These are phyloP conservation scores for Aspergillus wentii DNA, from an alignment of 495 filamentous ascomycete genomes.

Conservation along the genomic window DNA sequence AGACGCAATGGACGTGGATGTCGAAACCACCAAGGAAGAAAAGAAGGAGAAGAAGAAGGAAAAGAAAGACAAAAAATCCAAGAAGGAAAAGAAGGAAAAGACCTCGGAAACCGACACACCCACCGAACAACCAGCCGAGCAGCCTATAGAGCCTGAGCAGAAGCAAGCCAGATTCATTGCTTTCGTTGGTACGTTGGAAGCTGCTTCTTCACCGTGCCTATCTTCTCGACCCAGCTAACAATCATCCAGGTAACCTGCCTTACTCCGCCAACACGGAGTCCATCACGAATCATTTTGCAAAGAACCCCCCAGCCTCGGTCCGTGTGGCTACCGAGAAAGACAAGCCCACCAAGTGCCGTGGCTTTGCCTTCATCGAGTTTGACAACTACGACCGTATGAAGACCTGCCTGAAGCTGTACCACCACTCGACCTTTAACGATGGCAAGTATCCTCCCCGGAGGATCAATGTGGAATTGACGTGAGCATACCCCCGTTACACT, in stretches of 20 bases:
- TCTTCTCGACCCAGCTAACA: conserved; percentile 7
- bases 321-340: conserved; percentile 71
- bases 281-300: conserved; percentile 69
- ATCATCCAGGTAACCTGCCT: conserved; percentile 70
- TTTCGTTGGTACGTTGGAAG: conserved; percentile 63
- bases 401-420: conserved; percentile 82
- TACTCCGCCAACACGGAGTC: conserved; percentile 67
- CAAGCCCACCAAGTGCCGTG: conserved; percentile 66
- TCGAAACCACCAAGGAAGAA: conserved; percentile 9
- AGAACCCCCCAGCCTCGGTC: conserved; percentile 65
- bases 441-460: conserved; percentile 54
- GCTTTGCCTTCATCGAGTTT: conserved; percentile 93
- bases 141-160: conserved; percentile 16
- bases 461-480: conserved; percentile 94
- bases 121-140: conserved; percentile 15
- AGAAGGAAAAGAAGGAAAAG: conserved; percentile 16
- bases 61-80: conserved; percentile 15
- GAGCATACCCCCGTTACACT: conserved; percentile 22
- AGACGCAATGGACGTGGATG: conserved; percentile 9
- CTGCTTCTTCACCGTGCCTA: neutral
- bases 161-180: conserved; percentile 70
- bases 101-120: conserved; percentile 10
- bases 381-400: conserved; percentile 87
- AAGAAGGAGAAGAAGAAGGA: conserved; percentile 14
- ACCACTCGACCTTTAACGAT: conserved; percentile 80